Base-by-base conservation (phyloP, 73 alveolate species). In the Breviolum minutum region DNA sequence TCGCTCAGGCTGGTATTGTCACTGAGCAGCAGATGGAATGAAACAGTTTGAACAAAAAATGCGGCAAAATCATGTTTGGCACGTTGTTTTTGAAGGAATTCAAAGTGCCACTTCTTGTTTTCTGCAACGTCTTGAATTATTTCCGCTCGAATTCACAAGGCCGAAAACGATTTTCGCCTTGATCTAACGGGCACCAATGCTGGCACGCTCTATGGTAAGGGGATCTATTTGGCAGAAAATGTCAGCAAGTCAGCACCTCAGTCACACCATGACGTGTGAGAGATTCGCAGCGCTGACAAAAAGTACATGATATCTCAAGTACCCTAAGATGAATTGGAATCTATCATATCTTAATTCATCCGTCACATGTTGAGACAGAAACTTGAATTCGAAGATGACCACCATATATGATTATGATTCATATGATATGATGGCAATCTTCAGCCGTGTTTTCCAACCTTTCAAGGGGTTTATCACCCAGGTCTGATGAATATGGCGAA, bases 181-280 rank as follows among this genome's bases (percentile, higher is more conserved):
- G 97, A 90, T 62, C 48, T 90, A 29, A 90, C 97, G 8, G 97
- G 97, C 76, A 71, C 97, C 97, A 90, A 90, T 12, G 97, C 97
- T 27, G 97, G 97, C 97, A 90, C 97, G 64, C 87, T 71, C 29
- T 90, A 90, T n/a, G 97, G 97, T 61, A 90, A 90, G 76, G 97
- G 97, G 63, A 71, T 90, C 76, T 90, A 90, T 87, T 63, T 90
- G 63, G 97, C 97, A 16, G 97, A 90, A 68, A 90, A 90, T 63
- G 97, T 30, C 32, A 0, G 88, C 54, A 40, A 40, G 54, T 40
- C 54, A 40, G 54, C 54, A 40, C 54, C 54, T 40, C 54, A 40
- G 54, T 40, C 54, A 40, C 54, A 40, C 54, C 54, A 68, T 68
- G 77, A 68, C 0, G 77, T 6, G 2, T 22, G 77, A 17, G 77